Evolutionary conservation across 106 monocot genomes (phyloP).

Genomic region (Dendrobium officinale): DNA sequence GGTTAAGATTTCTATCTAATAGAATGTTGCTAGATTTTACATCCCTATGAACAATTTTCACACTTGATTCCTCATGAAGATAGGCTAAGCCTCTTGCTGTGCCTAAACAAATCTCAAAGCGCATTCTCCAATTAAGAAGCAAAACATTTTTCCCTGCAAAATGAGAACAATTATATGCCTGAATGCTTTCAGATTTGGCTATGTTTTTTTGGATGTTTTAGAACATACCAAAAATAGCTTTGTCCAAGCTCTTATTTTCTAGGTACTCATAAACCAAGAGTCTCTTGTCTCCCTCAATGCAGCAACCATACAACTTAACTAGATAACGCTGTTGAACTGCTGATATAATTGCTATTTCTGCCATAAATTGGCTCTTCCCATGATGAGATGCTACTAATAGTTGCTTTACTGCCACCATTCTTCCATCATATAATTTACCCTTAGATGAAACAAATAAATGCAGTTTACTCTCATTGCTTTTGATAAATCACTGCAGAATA

Average conservation of each 20-base stretch:
- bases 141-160: constrained; percentile 37
- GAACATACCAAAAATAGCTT: constrained; percentile 68
- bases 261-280: constrained; percentile 82
- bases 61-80: constrained; percentile 13
- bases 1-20: constrained; percentile 56
- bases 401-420: constrained; percentile 78
- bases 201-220: not conserved
- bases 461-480: not conserved
- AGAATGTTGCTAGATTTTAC: constrained; percentile 77
- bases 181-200: not conserved
- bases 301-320: constrained; percentile 83
- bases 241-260: constrained; percentile 72
- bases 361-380: constrained; percentile 72
- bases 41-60: constrained; percentile 69
- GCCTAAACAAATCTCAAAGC: constrained; percentile 76
- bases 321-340: constrained; percentile 80
- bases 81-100: constrained; percentile 57
- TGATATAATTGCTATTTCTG: constrained; percentile 88
- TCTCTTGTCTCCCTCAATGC: constrained; percentile 57
- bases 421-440: constrained; percentile 80
- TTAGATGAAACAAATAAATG: constrained; percentile 16
- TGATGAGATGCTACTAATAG: constrained; percentile 62
- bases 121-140: constrained; percentile 51
- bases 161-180: not conserved
- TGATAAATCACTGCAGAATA: not conserved